These are phyloP conservation scores for Globisporangium sylvaticum DNA, from an alignment of 352 stramenopile genomes.

Conservation along the genomic window DNA sequence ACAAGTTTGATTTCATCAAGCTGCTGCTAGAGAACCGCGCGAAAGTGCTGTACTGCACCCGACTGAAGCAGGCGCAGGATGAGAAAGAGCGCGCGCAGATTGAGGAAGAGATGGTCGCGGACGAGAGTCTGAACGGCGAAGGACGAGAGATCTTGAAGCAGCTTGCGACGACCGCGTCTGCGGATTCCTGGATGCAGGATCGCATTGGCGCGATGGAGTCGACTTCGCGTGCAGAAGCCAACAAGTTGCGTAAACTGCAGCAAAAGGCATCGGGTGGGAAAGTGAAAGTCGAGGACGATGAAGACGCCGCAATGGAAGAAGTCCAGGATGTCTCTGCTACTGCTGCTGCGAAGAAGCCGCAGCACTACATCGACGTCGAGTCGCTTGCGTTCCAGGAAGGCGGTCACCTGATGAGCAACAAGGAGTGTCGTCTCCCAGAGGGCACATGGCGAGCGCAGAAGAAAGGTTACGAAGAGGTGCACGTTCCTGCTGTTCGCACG, in stretches of 20 bases:
- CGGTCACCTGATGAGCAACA: slow-evolving; percentile 98
- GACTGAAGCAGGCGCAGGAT: slow-evolving; percentile 94
- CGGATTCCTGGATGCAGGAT: slow-evolving; percentile 94
- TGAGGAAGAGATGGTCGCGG: slow-evolving; percentile 84
- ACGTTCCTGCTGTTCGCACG: slow-evolving; percentile 95
- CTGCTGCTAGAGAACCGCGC: slow-evolving; percentile 94
- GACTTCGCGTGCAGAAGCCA: slow-evolving; percentile 76
- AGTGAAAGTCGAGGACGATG: slow-evolving; percentile 29
- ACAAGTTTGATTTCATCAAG: slow-evolving; percentile 99
- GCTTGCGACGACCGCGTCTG: slow-evolving; percentile 85
- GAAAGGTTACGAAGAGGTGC: slow-evolving; percentile 98
- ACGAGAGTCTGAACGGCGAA: slow-evolving; percentile 85
- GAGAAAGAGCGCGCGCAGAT: slow-evolving; percentile 90
- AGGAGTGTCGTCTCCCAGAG: slow-evolving; percentile 94
- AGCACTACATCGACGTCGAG: slow-evolving; percentile 93
- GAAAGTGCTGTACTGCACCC: slow-evolving; percentile 96
- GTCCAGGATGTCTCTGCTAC: slow-evolving; percentile 4
- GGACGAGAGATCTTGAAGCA: slow-evolving; percentile 89
- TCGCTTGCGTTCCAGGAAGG: slow-evolving; percentile 94
- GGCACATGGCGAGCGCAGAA: slow-evolving; percentile 97
- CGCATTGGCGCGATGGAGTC: slow-evolving; percentile 84
- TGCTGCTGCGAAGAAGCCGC: slow-evolving; percentile 48
- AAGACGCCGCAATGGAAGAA: slow-evolving; percentile 56
- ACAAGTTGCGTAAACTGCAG: slow-evolving; percentile 76
- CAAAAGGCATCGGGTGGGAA: slow-evolving; percentile 25